phyloP scores from a whole-genome alignment of 2,329 filamentous ascomycete genomes.

The Paecilomyces variotii region DNA sequence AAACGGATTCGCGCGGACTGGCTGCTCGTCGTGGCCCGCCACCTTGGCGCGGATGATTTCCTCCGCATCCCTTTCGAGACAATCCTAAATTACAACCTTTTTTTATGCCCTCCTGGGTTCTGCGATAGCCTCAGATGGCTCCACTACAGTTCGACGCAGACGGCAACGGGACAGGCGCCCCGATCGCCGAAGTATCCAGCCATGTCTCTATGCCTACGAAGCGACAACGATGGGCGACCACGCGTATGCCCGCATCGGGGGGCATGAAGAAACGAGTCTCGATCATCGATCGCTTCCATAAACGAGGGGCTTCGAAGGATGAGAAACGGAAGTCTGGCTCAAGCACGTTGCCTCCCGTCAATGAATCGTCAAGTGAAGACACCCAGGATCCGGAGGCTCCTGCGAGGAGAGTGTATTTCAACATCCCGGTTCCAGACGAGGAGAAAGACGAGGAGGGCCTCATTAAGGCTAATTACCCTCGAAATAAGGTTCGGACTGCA shows the following conservation, averaged over 20 bases:
- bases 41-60: slow-evolving; percentile 21
- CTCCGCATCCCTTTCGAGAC: slow-evolving; percentile 6
- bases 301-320: slow-evolving; percentile 53
- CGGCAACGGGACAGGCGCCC: slow-evolving; percentile 18
- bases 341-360: slow-evolving; percentile 27
- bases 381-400: slow-evolving; percentile 12
- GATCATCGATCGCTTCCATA: slow-evolving; percentile 68
- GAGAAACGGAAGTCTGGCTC: slow-evolving; percentile 55
- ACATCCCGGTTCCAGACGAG: slow-evolving; percentile 66
- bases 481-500: slow-evolving; percentile 96
- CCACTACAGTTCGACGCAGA: slow-evolving; percentile 27
- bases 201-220: slow-evolving; percentile 59
- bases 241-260: slow-evolving; percentile 68
- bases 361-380: slow-evolving; percentile 13
- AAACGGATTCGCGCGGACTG: slow-evolving; percentile 9
- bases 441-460: slow-evolving; percentile 74
- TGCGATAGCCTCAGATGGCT: slow-evolving; percentile 28
- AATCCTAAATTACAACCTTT: slow-evolving; percentile 6
- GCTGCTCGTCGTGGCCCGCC: slow-evolving; percentile 16
- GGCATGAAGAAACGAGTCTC: slow-evolving; percentile 73
- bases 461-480: slow-evolving; percentile 60
- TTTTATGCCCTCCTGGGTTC: slow-evolving; percentile 21
- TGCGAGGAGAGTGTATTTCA: slow-evolving; percentile 70
- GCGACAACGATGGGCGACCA: slow-evolving; percentile 92
- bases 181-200: slow-evolving; percentile 25